Percentiles rank a stretch among this genome's conserved stretches.
These are phyloP conservation scores for Arthroderma sp. DNA, from an alignment of 2,329 filamentous ascomycete genomes.

Conservation along the genomic window DNA sequence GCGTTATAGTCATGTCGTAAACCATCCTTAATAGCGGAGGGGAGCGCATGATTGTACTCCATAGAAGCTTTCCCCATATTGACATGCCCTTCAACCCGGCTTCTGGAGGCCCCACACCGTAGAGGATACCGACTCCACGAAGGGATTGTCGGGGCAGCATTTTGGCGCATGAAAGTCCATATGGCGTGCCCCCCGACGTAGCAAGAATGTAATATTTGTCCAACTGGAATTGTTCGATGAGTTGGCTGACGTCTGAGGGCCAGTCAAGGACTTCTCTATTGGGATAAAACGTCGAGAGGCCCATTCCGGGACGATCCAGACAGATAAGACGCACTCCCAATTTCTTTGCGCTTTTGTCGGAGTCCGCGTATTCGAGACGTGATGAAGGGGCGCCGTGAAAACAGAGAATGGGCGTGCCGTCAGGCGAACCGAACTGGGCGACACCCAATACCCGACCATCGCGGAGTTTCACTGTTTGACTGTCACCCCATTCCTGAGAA, in stretches of 20 bases:
- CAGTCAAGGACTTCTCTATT: conserved; percentile 28
- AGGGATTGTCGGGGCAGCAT: conserved; percentile 22
- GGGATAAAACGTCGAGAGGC: conserved; percentile 27
- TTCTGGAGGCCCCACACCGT: conserved; percentile 23
- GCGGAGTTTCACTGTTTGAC: conserved; percentile 2
- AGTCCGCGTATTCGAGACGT: conserved; percentile 27
- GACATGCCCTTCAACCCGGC: conserved; percentile 14
- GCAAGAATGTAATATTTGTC: conserved; percentile 32
- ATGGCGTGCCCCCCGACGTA: conserved; percentile 36
- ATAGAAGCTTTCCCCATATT: conserved; percentile 12
- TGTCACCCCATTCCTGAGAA: too few relatives aligned
- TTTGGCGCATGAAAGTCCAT: conserved; percentile 34
- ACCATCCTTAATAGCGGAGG: neutral
- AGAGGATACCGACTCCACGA: conserved; percentile 26
- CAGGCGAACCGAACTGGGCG: conserved; percentile 28
- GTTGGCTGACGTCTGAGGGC: conserved; percentile 29
- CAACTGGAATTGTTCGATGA: conserved; percentile 30
- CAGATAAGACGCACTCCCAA: conserved; percentile 28
- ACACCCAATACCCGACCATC: conserved; percentile 30
- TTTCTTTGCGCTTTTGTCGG: conserved; percentile 21
- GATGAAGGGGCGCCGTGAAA: conserved; percentile 34
- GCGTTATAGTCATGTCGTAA: neutral
- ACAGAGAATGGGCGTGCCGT: conserved; percentile 26
- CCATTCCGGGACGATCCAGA: conserved; percentile 33
- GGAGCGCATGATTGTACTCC: conserved; percentile 9